Base-by-base conservation (phyloP, 345 rosid species). In the Gynandropsis gynandra region DNA sequence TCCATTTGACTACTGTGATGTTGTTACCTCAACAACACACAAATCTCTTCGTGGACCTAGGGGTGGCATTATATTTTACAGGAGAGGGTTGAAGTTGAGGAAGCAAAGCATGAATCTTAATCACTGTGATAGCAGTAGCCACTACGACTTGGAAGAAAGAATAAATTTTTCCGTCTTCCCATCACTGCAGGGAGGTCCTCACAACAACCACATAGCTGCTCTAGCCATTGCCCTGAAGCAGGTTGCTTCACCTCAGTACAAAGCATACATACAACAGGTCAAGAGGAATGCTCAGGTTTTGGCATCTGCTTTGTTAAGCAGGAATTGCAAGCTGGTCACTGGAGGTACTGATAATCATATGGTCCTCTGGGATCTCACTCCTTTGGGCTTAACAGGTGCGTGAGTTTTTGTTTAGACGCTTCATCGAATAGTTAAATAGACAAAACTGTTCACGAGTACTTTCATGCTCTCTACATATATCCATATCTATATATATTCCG, bases 121-220 rank as follows among this genome's bases (percentile, higher is more conserved):
- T 66, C 89, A 80, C 50, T 75, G 75, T 41, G 83, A 77, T 64
- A 79, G 74, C 66, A 74, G 57, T 40, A 59, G 59, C 58, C 74
- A 70, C 8, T 87, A 83, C 66, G 85, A 90, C 56, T 82, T 83
- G 10, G 96, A 87, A 80, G 95, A 83, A 62, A 86, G 72, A 73
- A 87, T 90, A 54, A 90, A 87, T 47, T 90, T 83, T 67, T 75
- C 95, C 9, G 92, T 90, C 33, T 86, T 81, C 63, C 98, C 96
- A 61, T 79, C 89, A 11, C 61, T 81, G 51, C 97, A 89, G 76
- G 97, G 96, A 2, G 97, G 97, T 2, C 94, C 96, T 7, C 96
- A 89, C 66, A 89, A 86, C 63, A 89, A 83, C 75, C 97, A 89
- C 60, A 86, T 83, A 80, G 98, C 96, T 58, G 97, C 98, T 56